Percentiles rank a stretch among this genome's conserved stretches.
phyloP scores from a whole-genome alignment of 805 yeast genomes.

The Kodamaea fukazawae region DNA sequence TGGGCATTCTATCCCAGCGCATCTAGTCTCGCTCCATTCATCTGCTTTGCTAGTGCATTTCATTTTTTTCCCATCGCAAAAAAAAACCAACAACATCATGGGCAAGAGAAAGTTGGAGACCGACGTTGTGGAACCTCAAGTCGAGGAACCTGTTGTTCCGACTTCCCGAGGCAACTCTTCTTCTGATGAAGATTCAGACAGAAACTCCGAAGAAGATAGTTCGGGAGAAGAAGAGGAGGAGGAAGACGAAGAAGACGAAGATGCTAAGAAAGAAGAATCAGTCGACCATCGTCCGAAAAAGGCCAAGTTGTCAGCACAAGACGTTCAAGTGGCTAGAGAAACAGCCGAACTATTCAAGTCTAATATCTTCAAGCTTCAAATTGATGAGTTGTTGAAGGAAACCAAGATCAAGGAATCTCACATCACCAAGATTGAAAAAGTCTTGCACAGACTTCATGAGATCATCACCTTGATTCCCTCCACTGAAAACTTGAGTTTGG shows the following conservation, averaged over 20 bases:
- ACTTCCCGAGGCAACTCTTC: constrained; percentile 1
- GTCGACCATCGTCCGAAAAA: constrained; percentile 26
- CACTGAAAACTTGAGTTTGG: constrained; percentile 44
- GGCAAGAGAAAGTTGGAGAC: constrained; percentile 13
- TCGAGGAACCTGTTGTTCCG: constrained; percentile 3
- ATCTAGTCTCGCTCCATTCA: too few relatives aligned
- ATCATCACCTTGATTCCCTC: constrained; percentile 64
- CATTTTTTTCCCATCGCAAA: neutral
- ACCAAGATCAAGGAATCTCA: constrained; percentile 70
- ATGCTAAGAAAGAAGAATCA: constrained; percentile 14
- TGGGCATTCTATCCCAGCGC: too few relatives aligned
- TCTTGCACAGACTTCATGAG: constrained; percentile 69
- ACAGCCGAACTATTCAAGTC: constrained; percentile 93
- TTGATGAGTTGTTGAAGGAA: constrained; percentile 85
- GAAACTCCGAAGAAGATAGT: constrained; percentile 19
- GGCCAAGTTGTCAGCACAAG: constrained; percentile 61
- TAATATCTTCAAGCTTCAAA: constrained; percentile 90
- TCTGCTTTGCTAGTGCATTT: too few relatives aligned
- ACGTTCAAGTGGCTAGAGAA: constrained; percentile 87
- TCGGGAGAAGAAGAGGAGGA: constrained; percentile 17
- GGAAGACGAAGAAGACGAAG: constrained; percentile 22
- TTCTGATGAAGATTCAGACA: constrained; percentile 11
- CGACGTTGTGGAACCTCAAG: neutral
- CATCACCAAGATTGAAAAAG: constrained; percentile 65
- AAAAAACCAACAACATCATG: constrained; percentile 5